phyloP scores from a whole-genome alignment of 2,329 filamentous ascomycete genomes.

The Ilyonectria destructans region DNA sequence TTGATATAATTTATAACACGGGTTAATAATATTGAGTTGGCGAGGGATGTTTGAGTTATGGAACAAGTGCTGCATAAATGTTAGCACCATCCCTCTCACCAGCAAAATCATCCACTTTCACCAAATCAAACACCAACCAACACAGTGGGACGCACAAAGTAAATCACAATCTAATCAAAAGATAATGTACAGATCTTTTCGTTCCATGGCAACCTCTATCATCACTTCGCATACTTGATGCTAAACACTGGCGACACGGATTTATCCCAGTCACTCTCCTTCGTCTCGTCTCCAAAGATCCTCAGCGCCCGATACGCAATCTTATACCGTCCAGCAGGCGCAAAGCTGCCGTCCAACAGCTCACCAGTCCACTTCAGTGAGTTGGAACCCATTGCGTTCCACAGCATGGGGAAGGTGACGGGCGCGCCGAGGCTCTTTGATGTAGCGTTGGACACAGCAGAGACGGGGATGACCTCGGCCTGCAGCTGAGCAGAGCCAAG shows the following conservation, averaged over 20 bases:
- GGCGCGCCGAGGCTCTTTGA: slow-evolving; percentile 51
- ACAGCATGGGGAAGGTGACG: slow-evolving; percentile 59
- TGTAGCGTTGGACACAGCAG: slow-evolving; percentile 22
- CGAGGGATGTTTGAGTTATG: no score
- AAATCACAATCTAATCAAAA: no score
- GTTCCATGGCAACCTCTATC: no score
- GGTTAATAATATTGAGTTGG: no score
- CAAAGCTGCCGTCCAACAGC: slow-evolving; percentile 64
- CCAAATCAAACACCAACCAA: no score
- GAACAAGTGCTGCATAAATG: no score
- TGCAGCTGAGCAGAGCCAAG: slow-evolving; percentile 64
- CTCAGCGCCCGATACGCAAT: slow-evolving; percentile 65
- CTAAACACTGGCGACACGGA: slow-evolving; percentile 60
- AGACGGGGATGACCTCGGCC: slow-evolving; percentile 62
- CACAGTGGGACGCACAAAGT: no score
- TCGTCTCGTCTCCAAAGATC: slow-evolving; percentile 65
- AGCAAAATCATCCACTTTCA: no score
- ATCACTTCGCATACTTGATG: slow-evolving; percentile 58
- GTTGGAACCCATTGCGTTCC: slow-evolving; percentile 46
- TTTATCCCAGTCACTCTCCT: slow-evolving; percentile 64
- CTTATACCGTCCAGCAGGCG: slow-evolving; percentile 66
- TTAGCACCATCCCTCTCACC: no score
- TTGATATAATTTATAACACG: no score
- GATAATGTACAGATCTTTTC: no score
- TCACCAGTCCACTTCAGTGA: slow-evolving; percentile 62